These are phyloP conservation scores for Onygenales sp. DNA, from an alignment of 2,329 filamentous ascomycete species.

Conservation along the genomic window DNA sequence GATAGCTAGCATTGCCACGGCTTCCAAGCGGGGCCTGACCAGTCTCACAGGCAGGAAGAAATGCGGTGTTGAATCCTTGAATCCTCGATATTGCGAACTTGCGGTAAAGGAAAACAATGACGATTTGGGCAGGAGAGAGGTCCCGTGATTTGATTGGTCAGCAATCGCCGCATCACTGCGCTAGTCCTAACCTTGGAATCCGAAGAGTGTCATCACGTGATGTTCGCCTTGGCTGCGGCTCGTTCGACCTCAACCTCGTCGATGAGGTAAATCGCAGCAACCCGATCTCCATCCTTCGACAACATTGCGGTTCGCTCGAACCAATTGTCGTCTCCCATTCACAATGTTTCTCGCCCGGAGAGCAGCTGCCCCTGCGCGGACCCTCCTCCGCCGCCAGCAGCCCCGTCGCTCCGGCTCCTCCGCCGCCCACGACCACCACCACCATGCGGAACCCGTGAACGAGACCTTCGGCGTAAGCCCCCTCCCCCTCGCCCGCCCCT, in stretches of 20 bases:
- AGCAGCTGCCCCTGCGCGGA: conserved; percentile 28
- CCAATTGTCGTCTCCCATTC: background rate
- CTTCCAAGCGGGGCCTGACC: background rate
- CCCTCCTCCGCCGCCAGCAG: conserved; percentile 31
- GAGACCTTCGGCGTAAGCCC: conserved; percentile 37
- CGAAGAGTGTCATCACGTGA: background rate
- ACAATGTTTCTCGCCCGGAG: conserved; percentile 34
- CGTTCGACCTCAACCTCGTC: background rate
- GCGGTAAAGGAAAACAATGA: background rate
- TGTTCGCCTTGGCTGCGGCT: background rate
- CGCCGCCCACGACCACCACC: conserved; percentile 23
- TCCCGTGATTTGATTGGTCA: background rate
- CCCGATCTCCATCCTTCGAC: background rate
- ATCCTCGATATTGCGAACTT: background rate
- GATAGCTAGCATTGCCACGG: background rate
- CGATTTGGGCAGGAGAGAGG: background rate
- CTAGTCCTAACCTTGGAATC: background rate
- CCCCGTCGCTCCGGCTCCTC: conserved; percentile 36
- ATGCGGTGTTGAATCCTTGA: too few relatives aligned
- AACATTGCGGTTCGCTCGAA: background rate
- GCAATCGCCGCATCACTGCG: background rate
- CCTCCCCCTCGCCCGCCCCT: conserved; percentile 7
- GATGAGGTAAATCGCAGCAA: background rate
- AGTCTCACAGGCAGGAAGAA: background rate
- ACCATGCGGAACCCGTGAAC: conserved; percentile 34